These are phyloP conservation scores for Talaromyces sp. DNA, from an alignment of 2,329 filamentous ascomycete genomes.

Conservation along the genomic window DNA sequence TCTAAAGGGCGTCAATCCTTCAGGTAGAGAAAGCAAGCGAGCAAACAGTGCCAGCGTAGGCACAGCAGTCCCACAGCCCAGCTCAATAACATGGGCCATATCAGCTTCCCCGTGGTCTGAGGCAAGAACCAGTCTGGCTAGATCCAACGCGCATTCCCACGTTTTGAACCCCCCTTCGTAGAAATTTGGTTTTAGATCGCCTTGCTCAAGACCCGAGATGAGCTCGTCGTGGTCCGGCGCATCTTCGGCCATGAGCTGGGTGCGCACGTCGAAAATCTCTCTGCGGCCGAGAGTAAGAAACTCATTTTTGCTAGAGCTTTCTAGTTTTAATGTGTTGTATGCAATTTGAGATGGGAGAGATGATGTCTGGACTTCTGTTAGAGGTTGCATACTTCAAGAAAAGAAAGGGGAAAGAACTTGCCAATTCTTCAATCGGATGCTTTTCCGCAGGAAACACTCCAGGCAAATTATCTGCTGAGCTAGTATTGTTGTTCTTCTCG, in stretches of 20 bases:
- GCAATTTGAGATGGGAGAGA: conserved; percentile 57
- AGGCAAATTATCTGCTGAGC: not conserved
- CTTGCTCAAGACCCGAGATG: conserved; percentile 47
- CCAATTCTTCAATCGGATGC: conserved; percentile 11
- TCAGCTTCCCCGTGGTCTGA: conserved; percentile 16
- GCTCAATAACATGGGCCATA: conserved; percentile 40
- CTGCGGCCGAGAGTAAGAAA: conserved; percentile 46
- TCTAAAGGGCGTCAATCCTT: conserved; percentile 23
- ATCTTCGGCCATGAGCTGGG: conserved; percentile 60
- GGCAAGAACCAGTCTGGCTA: conserved; percentile 33
- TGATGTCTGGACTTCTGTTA: conserved; percentile 40
- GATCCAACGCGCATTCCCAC: conserved; percentile 62
- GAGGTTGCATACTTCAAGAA: not conserved
- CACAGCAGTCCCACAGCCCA: conserved; percentile 61
- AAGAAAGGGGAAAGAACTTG: not conserved
- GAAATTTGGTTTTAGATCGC: conserved; percentile 56
- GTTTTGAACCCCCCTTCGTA: conserved; percentile 68
- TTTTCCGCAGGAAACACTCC: conserved; percentile 4
- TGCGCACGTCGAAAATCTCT: conserved; percentile 59
- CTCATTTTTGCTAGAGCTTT: not conserved
- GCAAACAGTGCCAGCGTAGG: conserved; percentile 54
- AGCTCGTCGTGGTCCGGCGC: conserved; percentile 25
- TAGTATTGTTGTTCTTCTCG: not conserved
- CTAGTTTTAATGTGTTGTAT: conserved; percentile 46
- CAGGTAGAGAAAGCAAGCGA: conserved; percentile 37